These are phyloP conservation scores for Camellia sinensis DNA, from an alignment of 148 eudicot species.

Conservation along the genomic window DNA sequence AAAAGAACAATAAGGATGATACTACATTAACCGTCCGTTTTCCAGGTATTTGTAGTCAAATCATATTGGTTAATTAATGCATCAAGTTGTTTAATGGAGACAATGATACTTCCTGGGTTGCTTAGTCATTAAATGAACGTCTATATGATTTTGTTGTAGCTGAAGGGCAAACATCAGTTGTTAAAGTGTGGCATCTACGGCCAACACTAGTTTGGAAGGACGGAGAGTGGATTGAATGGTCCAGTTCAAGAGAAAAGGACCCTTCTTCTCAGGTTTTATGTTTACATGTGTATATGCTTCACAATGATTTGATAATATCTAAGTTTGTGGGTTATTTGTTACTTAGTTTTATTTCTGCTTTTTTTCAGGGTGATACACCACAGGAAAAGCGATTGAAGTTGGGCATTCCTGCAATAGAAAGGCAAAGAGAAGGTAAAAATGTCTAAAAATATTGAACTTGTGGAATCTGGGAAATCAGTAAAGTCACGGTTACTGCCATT, in stretches of 20 bases:
- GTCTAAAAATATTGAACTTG: slow-evolving; percentile 25
- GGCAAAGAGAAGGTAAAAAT: slow-evolving; percentile 35
- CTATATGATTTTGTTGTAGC: slow-evolving; percentile 42
- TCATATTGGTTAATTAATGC: not conserved
- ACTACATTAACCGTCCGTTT: slow-evolving; percentile 74
- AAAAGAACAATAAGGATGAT: slow-evolving; percentile 66
- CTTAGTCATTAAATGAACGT: not conserved
- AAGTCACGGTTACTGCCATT: slow-evolving; percentile 45
- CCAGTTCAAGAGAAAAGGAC: slow-evolving; percentile 34
- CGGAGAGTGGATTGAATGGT: slow-evolving; percentile 83
- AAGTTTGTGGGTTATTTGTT: not conserved
- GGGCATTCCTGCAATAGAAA: slow-evolving; percentile 40
- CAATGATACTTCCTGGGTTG: not conserved
- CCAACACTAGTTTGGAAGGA: slow-evolving; percentile 76
- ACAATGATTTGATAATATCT: not conserved
- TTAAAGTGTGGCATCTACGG: slow-evolving; percentile 82
- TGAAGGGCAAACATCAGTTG: slow-evolving; percentile 63
- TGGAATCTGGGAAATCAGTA: slow-evolving; percentile 34
- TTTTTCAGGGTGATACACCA: slow-evolving; percentile 71
- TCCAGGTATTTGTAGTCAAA: slow-evolving; percentile 55
- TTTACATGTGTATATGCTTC: not conserved
- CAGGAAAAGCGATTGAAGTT: slow-evolving; percentile 64
- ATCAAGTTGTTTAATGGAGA: slow-evolving; percentile 1
- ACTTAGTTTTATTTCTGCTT: slow-evolving; percentile 2
- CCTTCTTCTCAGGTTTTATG: slow-evolving; percentile 54